phyloP scores from a whole-genome alignment of 164 flowering plant genomes.

The Piper betle region DNA sequence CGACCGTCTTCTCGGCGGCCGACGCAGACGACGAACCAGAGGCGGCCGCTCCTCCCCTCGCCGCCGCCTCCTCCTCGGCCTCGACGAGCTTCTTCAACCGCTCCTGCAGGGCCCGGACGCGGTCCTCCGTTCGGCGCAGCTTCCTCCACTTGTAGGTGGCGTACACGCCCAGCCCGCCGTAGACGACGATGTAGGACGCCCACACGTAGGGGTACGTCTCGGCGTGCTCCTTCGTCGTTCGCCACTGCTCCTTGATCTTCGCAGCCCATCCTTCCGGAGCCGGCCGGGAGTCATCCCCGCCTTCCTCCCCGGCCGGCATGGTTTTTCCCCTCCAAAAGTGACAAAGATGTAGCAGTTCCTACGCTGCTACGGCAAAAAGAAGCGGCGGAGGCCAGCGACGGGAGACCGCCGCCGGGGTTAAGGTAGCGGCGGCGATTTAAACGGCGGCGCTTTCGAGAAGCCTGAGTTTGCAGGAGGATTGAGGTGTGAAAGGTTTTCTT shows the following conservation, averaged over 20 bases:
- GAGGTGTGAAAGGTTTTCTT: too few relatives aligned
- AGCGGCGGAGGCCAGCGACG: too few relatives aligned
- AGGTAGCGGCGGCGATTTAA: too few relatives aligned
- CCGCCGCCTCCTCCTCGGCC: conserved; percentile 23
- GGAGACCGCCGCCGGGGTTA: too few relatives aligned
- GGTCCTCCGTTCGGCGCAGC: conserved; percentile 69
- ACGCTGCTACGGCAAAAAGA: too few relatives aligned
- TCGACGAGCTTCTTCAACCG: conserved; percentile 47
- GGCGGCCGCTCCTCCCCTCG: neutral
- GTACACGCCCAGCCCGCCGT: conserved; percentile 69
- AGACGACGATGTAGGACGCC: conserved; percentile 76
- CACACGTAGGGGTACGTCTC: conserved; percentile 87
- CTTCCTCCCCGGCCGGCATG: neutral
- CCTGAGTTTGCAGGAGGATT: too few relatives aligned
- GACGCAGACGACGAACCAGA: neutral
- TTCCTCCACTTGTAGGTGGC: conserved; percentile 64
- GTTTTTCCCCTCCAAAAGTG: neutral
- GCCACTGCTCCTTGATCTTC: conserved; percentile 31
- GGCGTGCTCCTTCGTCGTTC: conserved; percentile 47
- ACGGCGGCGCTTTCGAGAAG: too few relatives aligned
- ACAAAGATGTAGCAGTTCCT: too few relatives aligned
- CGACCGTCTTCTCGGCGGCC: neutral
- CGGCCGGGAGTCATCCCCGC: conserved; percentile 3
- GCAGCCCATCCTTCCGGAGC: conserved; percentile 15
- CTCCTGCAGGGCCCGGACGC: conserved; percentile 61